Conservation (phyloP, 2,329 filamentous ascomycete genomes). For the Monilinia fructicola region DNA sequence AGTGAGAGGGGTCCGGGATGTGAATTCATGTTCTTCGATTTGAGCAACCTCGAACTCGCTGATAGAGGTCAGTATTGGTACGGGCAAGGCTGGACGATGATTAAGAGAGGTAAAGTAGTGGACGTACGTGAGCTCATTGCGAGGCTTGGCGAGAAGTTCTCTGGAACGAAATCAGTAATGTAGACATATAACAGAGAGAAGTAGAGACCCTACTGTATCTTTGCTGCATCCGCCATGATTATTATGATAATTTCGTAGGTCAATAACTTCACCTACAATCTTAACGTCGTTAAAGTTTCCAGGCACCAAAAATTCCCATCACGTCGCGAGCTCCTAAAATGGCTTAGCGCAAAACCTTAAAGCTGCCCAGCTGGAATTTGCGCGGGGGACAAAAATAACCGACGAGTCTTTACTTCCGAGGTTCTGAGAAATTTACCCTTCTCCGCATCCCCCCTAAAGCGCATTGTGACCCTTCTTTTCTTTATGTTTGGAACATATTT, state of each 20-base stretch:
- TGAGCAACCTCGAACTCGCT: conserved; percentile 91
- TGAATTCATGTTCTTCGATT: conserved; percentile 76
- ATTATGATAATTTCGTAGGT: conserved; percentile 33
- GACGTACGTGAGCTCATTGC: conserved; percentile 85
- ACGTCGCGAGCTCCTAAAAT: conserved; percentile 25
- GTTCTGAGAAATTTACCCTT: conserved; percentile 23
- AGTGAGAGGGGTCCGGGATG: conserved; percentile 80
- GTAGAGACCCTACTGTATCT: conserved; percentile 60
- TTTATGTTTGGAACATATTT: conserved; percentile 60
- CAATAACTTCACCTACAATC: conserved; percentile 12
- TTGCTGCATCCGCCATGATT: conserved; percentile 63
- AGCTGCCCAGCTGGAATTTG: conserved; percentile 19
- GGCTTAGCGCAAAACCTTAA: conserved; percentile 32
- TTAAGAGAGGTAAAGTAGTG: conserved; percentile 26
- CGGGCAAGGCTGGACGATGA: conserved; percentile 25
- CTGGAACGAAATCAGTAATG: conserved; percentile 48
- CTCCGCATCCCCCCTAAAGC: conserved; percentile 27
- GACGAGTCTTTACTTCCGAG: conserved; percentile 22
- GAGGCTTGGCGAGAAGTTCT: conserved; percentile 85
- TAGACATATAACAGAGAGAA: conserved; percentile 1
- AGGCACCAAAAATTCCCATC: conserved; percentile 31
- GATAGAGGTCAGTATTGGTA: conserved; percentile 31
- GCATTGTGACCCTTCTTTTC: conserved; percentile 33
- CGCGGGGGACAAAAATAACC: conserved; percentile 24
- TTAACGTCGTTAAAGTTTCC: conserved; percentile 27